A percentile compares a stretch with the other conserved stretches of the same genome.
Evolutionary conservation across 1,139 yeast species (phyloP).

Genomic region (Saccharomyces hybrid): DNA sequence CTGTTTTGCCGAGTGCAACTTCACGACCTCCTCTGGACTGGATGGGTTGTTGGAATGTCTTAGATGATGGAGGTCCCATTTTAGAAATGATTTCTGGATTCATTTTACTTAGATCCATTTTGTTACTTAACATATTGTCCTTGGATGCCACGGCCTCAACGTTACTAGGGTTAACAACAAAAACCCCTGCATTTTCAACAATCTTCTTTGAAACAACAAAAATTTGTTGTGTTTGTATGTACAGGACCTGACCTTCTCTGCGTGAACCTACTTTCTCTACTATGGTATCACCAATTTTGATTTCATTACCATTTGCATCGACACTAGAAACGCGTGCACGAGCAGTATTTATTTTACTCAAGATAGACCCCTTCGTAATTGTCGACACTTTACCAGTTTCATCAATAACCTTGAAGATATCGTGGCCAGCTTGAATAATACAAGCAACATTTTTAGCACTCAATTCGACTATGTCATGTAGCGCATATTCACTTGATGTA

Average conservation of each 20-base stretch:
- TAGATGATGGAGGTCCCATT: slow-evolving; percentile 45
- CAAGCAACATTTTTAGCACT: slow-evolving; percentile 86
- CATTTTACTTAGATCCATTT: slow-evolving; percentile 63
- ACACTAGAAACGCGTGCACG: slow-evolving; percentile 78
- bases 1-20: slow-evolving; percentile 71
- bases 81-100: slow-evolving; percentile 61
- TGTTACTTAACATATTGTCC: slow-evolving; percentile 35
- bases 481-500: slow-evolving; percentile 65
- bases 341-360: slow-evolving; percentile 57
- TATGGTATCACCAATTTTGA: slow-evolving; percentile 86
- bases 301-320: slow-evolving; percentile 76
- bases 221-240: slow-evolving; percentile 71
- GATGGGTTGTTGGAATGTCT: slow-evolving; percentile 34
- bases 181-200: slow-evolving; percentile 84
- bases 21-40: slow-evolving; percentile 59
- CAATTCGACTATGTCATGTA: slow-evolving; percentile 85
- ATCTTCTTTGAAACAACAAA: slow-evolving; percentile 76
- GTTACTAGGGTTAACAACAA: slow-evolving; percentile 68
- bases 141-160: slow-evolving; percentile 82
- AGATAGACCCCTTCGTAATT: slow-evolving; percentile 72
- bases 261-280: slow-evolving; percentile 72
- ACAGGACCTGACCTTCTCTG: slow-evolving; percentile 82
- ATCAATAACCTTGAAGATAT: slow-evolving; percentile 70
- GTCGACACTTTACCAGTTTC: slow-evolving; percentile 73
- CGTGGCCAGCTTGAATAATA: slow-evolving; percentile 83